Conservation (phyloP, 345 rosid genomes). For the Salix arbutifolia region DNA sequence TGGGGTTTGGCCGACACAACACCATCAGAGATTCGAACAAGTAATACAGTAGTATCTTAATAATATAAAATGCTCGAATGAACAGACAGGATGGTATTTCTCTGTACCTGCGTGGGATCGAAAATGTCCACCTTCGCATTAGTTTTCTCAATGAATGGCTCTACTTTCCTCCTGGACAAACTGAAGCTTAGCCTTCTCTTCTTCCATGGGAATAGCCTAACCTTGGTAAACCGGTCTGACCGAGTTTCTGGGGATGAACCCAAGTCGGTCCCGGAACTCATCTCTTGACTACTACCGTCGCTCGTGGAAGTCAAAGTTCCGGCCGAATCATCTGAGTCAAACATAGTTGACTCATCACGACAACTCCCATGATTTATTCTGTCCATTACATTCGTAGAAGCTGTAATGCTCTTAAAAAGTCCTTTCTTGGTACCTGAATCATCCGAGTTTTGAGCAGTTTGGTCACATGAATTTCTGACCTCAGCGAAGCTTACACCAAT, state of each 20-base stretch:
- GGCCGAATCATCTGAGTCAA: background rate
- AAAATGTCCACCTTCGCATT: background rate
- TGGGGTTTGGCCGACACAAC: background rate
- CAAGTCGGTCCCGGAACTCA: constrained; percentile 7
- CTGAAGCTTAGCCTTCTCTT: constrained; percentile 12
- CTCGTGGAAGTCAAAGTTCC: constrained; percentile 3
- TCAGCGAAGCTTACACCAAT: constrained; percentile 31
- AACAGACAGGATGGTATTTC: no score
- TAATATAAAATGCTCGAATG: no score
- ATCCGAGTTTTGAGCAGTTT: constrained; percentile 11
- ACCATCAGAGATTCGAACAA: background rate
- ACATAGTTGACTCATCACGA: background rate
- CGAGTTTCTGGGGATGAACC: constrained; percentile 11
- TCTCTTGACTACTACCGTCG: background rate
- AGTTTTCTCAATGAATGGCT: background rate
- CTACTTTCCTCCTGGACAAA: constrained; percentile 11
- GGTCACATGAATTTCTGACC: constrained; percentile 20
- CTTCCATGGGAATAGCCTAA: constrained; percentile 13
- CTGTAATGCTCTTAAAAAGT: constrained; percentile 7
- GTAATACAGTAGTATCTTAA: no score
- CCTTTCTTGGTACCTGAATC: constrained; percentile 19
- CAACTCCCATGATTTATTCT: background rate
- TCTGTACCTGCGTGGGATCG: background rate
- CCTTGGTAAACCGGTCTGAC: background rate
- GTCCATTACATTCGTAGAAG: constrained; percentile 5